These are phyloP conservation scores for Diaporthe citriasiana DNA, from an alignment of 2,329 filamentous ascomycete genomes.

Conservation along the genomic window DNA sequence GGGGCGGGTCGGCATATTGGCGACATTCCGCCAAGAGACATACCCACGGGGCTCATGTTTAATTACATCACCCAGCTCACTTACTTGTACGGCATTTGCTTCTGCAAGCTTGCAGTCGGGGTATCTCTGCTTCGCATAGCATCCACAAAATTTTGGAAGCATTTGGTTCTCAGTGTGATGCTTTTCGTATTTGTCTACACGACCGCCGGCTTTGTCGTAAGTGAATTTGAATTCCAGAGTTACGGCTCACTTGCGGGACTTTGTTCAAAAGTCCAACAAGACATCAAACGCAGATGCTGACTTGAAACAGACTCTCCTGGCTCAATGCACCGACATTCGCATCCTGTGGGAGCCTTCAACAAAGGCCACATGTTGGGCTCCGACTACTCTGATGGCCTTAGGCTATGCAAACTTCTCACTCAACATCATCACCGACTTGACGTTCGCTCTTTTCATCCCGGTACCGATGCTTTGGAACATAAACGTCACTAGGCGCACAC, in stretches of 20 bases:
- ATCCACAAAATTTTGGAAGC: conserved; percentile 52
- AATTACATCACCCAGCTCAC: conserved; percentile 61
- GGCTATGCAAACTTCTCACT: conserved; percentile 58
- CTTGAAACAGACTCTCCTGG: conserved; percentile 55
- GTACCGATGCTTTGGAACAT: conserved; percentile 50
- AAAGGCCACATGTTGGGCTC: conserved; percentile 58
- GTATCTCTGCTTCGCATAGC: conserved; percentile 58
- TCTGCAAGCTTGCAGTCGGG: conserved; percentile 60
- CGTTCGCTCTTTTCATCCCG: conserved; percentile 50
- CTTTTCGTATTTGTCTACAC: conserved; percentile 53
- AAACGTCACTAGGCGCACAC: conserved; percentile 49
- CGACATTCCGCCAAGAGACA: conserved; percentile 55
- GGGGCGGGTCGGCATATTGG: conserved; percentile 57
- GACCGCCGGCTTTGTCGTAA: conserved; percentile 54
- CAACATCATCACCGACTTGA: conserved; percentile 50
- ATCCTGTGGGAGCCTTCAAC: conserved; percentile 59
- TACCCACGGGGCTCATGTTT: conserved; percentile 55
- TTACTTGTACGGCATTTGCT: conserved; percentile 57
- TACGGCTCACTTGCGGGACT: background rate
- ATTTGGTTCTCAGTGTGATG: conserved; percentile 55
- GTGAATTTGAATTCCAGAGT: conserved; percentile 20
- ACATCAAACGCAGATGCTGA: background rate
- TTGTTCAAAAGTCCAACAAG: background rate
- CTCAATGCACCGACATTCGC: conserved; percentile 63
- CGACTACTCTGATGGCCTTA: conserved; percentile 55